Evolutionary conservation across 2,329 filamentous ascomycete genomes (phyloP).

Genomic region (Fusarium torreyae): DNA sequence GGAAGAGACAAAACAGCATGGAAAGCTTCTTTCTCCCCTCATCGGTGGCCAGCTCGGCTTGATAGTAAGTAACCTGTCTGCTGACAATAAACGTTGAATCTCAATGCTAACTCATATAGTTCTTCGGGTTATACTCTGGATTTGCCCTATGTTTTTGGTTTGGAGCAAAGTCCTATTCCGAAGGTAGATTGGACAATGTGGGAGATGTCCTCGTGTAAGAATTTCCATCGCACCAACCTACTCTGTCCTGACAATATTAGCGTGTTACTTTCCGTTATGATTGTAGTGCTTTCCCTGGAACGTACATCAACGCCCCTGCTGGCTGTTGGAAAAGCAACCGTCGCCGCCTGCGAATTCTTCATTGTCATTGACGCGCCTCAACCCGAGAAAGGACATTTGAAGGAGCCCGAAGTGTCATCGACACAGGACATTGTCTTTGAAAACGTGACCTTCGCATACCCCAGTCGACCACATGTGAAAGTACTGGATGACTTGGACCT

Average conservation of each 20-base stretch:
- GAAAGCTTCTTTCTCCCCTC: constrained; percentile 65
- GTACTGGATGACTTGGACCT: constrained; percentile 74
- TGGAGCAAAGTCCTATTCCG: constrained; percentile 66
- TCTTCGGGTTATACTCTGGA: constrained; percentile 67
- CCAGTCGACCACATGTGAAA: constrained; percentile 74
- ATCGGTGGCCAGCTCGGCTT: constrained; percentile 68
- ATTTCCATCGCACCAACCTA: background rate
- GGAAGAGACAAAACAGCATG: constrained; percentile 66
- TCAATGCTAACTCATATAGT: constrained; percentile 53
- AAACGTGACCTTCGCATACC: constrained; percentile 81
- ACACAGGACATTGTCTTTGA: constrained; percentile 65
- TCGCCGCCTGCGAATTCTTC: constrained; percentile 72
- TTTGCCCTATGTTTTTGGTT: constrained; percentile 76
- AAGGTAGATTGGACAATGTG: constrained; percentile 64
- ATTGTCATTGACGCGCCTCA: constrained; percentile 66
- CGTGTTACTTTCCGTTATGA: constrained; percentile 71
- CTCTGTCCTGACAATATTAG: constrained; percentile 39
- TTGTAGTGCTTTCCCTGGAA: constrained; percentile 70
- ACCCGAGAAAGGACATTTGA: constrained; percentile 55
- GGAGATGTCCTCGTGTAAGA: constrained; percentile 70
- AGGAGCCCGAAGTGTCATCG: constrained; percentile 57
- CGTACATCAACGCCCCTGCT: constrained; percentile 71
- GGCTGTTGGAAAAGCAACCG: constrained; percentile 70
- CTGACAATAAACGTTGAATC: background rate
- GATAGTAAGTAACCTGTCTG: constrained; percentile 52